Base-by-base conservation (phyloP, 371 early-diverging fungal genomes). In the Mortierella polycephala region DNA sequence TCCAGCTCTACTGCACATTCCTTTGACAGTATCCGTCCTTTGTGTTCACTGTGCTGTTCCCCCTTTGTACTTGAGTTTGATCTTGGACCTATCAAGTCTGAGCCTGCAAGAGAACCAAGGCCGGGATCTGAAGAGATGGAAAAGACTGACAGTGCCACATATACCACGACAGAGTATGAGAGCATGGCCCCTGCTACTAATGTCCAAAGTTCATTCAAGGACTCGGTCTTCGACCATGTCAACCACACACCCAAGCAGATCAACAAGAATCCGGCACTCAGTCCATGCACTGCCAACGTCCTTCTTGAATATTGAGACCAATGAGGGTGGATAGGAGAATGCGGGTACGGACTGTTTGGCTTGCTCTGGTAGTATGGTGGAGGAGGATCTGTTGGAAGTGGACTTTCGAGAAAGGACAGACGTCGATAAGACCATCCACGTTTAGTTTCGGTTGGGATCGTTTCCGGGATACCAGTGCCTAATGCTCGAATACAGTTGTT, bases 301-400 rank as follows among this genome's bases (percentile, higher is more conserved):
- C 18, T 6, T 18, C 53, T 44, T 9, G 44, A 42, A 51, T 41
- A 46, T 4, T 40, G 49, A 57, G 13, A 45, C 21, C 50, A 30
- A 45, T 55, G 47, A 37, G 0, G 14, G 16, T 16, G 7, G 12
- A 39, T 23, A 13, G 40, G 10, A 18, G 42, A 18, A 46, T 50
- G 44, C 39, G 45, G 42, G 12, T 60, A 14, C 40, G 41, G 18
- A 30, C 16, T 46, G 39, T 50, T 69, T 42, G 13, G 41, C 23
- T 56, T 52, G 51, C 39, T 16, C n/a, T 42, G 52, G 18, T 50
- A 54, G 40, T 66, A 70, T 18, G 71, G 71, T 41, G 71, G 71
- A 14, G 71, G 64, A 21, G 71, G 71, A 40, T 70, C 55, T 37
- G 50, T 51, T 13, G 66, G 51, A 0, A 58, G 39, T 2, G 41